phyloP scores from a whole-genome alignment of 2,329 filamentous ascomycete species.

The Verticillium zaregamsianum region DNA sequence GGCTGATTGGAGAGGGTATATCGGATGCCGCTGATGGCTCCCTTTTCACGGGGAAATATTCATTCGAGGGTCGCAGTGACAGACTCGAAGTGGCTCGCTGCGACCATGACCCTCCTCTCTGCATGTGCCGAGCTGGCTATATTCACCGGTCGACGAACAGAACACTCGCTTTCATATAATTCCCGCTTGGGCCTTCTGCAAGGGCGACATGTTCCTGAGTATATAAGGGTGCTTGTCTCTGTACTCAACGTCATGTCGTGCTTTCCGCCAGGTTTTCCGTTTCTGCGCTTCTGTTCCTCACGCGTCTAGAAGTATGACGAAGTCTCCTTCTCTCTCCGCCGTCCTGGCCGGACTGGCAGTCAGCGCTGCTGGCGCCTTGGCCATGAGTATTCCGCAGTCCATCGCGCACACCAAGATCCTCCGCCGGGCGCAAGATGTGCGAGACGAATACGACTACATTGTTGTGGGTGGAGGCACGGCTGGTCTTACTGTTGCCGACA shows the following conservation, averaged over 20 bases:
- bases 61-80: background rate
- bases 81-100: background rate
- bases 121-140: background rate
- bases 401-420: constrained; percentile 5
- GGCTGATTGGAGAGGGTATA: background rate
- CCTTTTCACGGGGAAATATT: background rate
- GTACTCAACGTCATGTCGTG: background rate
- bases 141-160: background rate
- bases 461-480: constrained; percentile 16
- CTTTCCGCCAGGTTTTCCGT: background rate
- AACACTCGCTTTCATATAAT: background rate
- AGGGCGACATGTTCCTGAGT: background rate
- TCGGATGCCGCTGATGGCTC: background rate
- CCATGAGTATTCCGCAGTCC: constrained; percentile 1
- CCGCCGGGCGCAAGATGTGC: background rate
- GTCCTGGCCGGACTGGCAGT: background rate
- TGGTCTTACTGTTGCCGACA: constrained; percentile 13
- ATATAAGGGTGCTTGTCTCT: background rate
- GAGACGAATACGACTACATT: constrained; percentile 16
- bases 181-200: background rate
- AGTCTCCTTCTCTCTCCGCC: background rate
- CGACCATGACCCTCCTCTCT: background rate
- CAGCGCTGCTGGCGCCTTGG: background rate
- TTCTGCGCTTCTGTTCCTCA: too few species aligned
- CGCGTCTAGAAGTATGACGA: background rate